Evolutionary conservation across 768 basidiomycete genomes (phyloP), one percentile per base, ranked within the genome.

Genomic region (Rhizopogon salebrosus): DNA sequence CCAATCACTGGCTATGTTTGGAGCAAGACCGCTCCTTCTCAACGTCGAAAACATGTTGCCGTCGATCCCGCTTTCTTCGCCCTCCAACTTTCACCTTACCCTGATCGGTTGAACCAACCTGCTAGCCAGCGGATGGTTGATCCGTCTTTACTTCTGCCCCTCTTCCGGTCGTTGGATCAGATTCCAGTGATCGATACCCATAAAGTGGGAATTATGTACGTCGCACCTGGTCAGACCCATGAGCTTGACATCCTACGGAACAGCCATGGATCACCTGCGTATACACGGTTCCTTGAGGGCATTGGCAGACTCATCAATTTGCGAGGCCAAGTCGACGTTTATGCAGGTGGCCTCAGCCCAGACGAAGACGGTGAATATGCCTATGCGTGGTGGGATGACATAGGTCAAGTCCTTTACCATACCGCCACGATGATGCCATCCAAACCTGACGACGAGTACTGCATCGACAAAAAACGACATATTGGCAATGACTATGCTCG

Each of bases 301-400:
- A 77, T 99, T 13, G 97, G 95, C 1, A 74, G 88, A 43, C 75
- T 98, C 52, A 91, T 98, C 66, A 83, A 89, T 58, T 74, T 98
- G 18, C 84, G 92, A 16, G 92, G 91, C 9, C 93, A 95, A 67
- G 78, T 87, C 9, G 94, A 95, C 63, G 84, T 98, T 16, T 97
- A 95, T 66, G 89, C 89, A 2, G 97, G 95, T 7, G 92, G 93
- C 3, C 77, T 98, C 23, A 87, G 93, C 63, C 84, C 92, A 7
- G 90, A 93, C 55, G 83, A 89, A 61, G 94, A 99, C 62, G 97
- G 97, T 13, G 89, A 94, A 68, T 97, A 95, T 64, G 92, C 95
- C 0, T 98, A 98, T 64, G 93, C 95, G 0, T 99, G 95, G 95
- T 97, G 95, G 92, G 94, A 98, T 67, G 94, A 98, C 62, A 94